Conservation (phyloP, 257 asterid species). For the Nicotiana benthamiana region DNA sequence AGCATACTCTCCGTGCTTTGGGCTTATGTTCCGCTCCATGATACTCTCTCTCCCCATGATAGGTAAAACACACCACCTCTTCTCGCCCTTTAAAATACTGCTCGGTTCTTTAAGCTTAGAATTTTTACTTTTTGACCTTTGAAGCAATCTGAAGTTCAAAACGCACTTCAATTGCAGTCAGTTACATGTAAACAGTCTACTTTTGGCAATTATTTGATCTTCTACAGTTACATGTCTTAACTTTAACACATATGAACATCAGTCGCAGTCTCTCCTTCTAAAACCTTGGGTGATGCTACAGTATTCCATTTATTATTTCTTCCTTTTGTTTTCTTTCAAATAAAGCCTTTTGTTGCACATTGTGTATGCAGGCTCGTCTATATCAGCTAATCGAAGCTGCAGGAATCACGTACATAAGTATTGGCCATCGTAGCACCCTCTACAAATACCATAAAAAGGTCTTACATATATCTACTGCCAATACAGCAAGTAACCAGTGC, state of each 20-base stretch:
- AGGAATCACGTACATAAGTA: conserved; percentile 64
- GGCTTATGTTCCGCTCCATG: background rate
- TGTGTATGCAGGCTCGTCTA: conserved; percentile 58
- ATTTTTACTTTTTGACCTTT: background rate
- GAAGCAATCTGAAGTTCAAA: background rate
- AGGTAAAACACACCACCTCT: background rate
- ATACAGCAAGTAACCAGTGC: conserved; percentile 17
- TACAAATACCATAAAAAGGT: conserved; percentile 40
- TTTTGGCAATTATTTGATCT: background rate
- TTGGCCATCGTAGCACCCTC: conserved; percentile 65
- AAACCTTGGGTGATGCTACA: background rate
- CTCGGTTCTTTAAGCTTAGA: background rate
- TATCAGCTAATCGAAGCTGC: conserved; percentile 47
- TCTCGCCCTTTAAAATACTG: background rate
- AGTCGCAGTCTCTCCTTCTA: background rate
- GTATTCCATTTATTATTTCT: background rate
- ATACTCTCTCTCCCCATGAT: background rate
- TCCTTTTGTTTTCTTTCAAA: background rate
- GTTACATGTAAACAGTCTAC: too few species aligned
- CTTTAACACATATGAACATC: background rate
- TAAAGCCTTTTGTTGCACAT: conserved; percentile 7
- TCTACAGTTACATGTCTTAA: background rate
- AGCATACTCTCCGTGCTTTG: background rate
- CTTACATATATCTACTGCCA: conserved; percentile 40
- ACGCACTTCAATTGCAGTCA: background rate